phyloP scores from a whole-genome alignment of 2,329 filamentous ascomycete species.

The Pseudopithomyces maydicus region DNA sequence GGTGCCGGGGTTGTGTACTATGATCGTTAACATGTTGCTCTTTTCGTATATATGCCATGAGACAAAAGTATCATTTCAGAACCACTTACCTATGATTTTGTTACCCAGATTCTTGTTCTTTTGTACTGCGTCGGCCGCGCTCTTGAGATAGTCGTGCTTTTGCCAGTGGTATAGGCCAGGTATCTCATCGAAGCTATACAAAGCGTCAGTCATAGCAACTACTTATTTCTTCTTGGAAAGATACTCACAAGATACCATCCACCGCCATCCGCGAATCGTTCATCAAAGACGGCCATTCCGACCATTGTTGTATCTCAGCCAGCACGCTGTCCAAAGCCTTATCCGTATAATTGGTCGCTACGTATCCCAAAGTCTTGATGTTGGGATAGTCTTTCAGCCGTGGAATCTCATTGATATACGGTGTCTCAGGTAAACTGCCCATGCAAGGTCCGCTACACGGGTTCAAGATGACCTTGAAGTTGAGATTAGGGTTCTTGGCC shows the following conservation, averaged over 20 bases:
- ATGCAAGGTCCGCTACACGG: conserved; percentile 43
- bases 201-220: neutral
- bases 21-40: neutral
- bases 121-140: conserved; percentile 15
- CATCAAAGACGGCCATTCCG: conserved; percentile 46
- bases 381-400: conserved; percentile 50
- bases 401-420: conserved; percentile 42
- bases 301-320: conserved; percentile 52
- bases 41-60: neutral
- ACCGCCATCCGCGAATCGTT: conserved; percentile 46
- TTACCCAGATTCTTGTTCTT: conserved; percentile 17
- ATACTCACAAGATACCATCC: conserved; percentile 50
- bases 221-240: neutral
- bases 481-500: conserved; percentile 40
- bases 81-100: conserved; percentile 21
- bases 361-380: conserved; percentile 55
- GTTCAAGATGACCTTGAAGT: conserved; percentile 58
- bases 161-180: conserved; percentile 37
- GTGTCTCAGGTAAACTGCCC: conserved; percentile 10
- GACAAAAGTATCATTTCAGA: too few species aligned
- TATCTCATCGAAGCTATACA: conserved; percentile 39
- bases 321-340: conserved; percentile 22
- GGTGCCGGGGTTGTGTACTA: conserved; percentile 23
- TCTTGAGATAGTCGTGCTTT: conserved; percentile 21
- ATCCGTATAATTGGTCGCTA: conserved; percentile 55